Base-by-base conservation (phyloP, 495 filamentous ascomycete genomes). In the Lophiostoma macrostomum region DNA sequence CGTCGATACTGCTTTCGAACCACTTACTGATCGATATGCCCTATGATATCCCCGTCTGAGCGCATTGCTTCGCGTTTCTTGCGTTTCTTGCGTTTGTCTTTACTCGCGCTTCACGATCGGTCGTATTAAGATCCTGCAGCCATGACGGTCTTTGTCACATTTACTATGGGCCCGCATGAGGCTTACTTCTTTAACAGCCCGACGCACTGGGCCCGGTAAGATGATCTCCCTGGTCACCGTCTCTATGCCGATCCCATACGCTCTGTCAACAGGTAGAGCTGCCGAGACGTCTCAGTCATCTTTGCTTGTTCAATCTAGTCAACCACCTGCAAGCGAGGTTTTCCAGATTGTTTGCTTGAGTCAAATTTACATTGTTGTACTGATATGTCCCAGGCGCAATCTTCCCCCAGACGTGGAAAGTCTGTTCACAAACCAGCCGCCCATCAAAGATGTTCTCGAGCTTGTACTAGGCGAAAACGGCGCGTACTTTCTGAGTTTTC, bases 161-260 rank as follows among this genome's bases (percentile, higher is more conserved):
- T 62, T 32, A 19, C 38, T 13, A 48, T 62, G 53, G 59, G 59
- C 12, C 18, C 47, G 31, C 57, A 62, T n/a, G 53, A 62, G 14
- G 32, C 41, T 0, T 62, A 62, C 43, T 57, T 62, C 35, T 62
- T 62, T 24, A 62, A 58, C 24, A 53, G 47, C 27, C 59, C 59
- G 13, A 57, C 53, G 22, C 59, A 57, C 39, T 62, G 59, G 59
- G 59, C 53, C 13, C 40, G 59, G 59, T 62, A 48, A 44, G 53
- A 36, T 23, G 18, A 41, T 40, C 19, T 28, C 24, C 7, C 36
- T 14, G 12, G n/a, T n/a, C n/a, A n/a, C n/a, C n/a, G n/a, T n/a
- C n/a, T n/a, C n/a, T n/a, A n/a, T n/a, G n/a, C n/a, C n/a, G n/a
- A n/a, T n/a, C n/a, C n/a, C n/a, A n/a, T n/a, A n/a, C n/a, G n/a